A percentile compares a stretch with the other conserved stretches of the same genome.
Conservation (phyloP, 345 rosid species). For the Bruguiera gymnorhiza region DNA sequence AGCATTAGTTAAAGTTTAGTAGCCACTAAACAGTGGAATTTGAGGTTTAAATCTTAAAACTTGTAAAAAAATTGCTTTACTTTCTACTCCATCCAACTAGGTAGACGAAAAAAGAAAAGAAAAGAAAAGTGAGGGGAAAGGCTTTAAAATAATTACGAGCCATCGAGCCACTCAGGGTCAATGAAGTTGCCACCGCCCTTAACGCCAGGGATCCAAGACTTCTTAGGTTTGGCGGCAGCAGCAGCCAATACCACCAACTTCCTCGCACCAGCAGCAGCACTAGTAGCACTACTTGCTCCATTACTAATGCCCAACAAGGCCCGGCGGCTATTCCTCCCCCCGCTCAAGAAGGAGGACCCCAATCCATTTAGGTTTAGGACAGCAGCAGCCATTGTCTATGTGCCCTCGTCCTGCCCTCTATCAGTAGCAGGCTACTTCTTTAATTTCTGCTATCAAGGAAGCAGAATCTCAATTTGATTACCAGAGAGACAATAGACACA, state of each 20-base stretch:
- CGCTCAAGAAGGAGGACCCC: slow-evolving; percentile 71
- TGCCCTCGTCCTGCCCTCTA: not conserved
- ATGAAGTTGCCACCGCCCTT: slow-evolving; percentile 81
- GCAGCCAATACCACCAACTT: slow-evolving; percentile 42
- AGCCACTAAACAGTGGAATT: no score
- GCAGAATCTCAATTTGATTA: not conserved
- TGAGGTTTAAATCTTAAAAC: no score
- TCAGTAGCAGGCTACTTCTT: not conserved
- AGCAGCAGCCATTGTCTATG: slow-evolving; percentile 30
- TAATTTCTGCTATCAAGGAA: no score
- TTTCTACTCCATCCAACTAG: not conserved
- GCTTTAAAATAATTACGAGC: slow-evolving; percentile 55
- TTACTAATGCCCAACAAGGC: slow-evolving; percentile 27
- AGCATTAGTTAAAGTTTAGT: no score
- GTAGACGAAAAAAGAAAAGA: no score
- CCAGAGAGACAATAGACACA: not conserved
- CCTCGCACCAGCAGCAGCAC: slow-evolving; percentile 23
- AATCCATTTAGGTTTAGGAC: slow-evolving; percentile 67
- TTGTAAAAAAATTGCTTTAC: no score
- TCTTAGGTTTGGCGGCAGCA: slow-evolving; percentile 58
- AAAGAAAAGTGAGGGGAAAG: not conserved
- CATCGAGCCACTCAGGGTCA: slow-evolving; percentile 98
- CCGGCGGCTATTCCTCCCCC: slow-evolving; percentile 42
- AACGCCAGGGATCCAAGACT: slow-evolving; percentile 94
- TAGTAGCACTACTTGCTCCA: slow-evolving; percentile 11